phyloP scores from a whole-genome alignment of 768 basidiomycete species.

The Calocera viscosa region DNA sequence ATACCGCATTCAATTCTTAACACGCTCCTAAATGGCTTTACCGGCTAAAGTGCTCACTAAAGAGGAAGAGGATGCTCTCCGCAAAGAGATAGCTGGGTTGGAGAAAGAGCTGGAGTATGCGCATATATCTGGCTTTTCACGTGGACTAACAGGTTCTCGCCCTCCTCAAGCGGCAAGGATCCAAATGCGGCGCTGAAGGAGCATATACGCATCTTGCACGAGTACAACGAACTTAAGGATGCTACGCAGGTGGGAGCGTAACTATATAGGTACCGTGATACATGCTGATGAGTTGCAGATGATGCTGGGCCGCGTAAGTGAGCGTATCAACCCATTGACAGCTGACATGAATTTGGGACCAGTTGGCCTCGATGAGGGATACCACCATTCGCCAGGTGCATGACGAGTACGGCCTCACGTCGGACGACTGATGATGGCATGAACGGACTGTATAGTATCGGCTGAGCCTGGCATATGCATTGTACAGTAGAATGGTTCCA shows the following conservation, averaged over 20 bases:
- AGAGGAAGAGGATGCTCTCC: neutral
- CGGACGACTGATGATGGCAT: slow-evolving; percentile 35
- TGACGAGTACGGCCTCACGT: slow-evolving; percentile 51
- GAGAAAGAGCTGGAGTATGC: neutral
- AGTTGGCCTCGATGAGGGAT: slow-evolving; percentile 62
- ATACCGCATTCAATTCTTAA: neutral
- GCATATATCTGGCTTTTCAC: neutral
- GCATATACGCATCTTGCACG: slow-evolving; percentile 60
- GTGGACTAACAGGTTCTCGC: neutral
- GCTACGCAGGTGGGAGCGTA: slow-evolving; percentile 49
- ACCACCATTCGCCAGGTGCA: slow-evolving; percentile 65
- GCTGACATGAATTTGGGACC: slow-evolving; percentile 14
- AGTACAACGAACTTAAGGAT: slow-evolving; percentile 73
- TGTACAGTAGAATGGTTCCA: neutral
- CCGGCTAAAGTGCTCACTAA: neutral
- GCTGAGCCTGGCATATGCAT: neutral
- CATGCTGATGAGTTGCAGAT: slow-evolving; percentile 35
- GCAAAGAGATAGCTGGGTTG: neutral
- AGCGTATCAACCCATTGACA: neutral
- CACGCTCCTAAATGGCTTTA: neutral
- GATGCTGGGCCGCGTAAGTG: slow-evolving; percentile 58
- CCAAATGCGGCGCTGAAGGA: slow-evolving; percentile 48
- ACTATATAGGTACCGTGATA: neutral
- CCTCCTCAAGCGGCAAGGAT: slow-evolving; percentile 28
- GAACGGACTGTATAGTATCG: neutral